Percentiles rank a stretch among this genome's conserved stretches.
Evolutionary conservation across 768 basidiomycete genomes (phyloP).

Genomic region (Chalciporus pseudorubinellus): DNA sequence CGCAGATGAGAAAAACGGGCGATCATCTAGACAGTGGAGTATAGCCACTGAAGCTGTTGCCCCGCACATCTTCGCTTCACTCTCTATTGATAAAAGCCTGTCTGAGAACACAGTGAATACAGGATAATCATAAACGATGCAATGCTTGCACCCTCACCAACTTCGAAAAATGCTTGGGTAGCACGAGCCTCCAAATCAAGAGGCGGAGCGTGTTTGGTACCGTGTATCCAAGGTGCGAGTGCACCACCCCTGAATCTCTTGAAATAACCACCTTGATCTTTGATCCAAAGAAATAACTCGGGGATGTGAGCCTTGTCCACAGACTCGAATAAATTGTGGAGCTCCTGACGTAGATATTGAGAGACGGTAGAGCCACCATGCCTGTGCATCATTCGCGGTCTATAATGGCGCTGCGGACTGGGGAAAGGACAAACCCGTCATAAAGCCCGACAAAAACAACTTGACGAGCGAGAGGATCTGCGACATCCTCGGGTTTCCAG

Average conservation of each 20-base stretch:
- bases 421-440: conserved; percentile 66
- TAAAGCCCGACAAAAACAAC: conserved; percentile 88
- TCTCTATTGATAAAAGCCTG: conserved; percentile 64
- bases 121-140: conserved; percentile 2
- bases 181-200: conserved; percentile 84
- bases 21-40: conserved; percentile 84
- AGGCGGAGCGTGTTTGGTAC: conserved; percentile 28
- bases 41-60: conserved; percentile 90
- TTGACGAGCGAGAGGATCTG: conserved; percentile 62
- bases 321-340: conserved; percentile 82
- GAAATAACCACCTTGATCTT: conserved; percentile 86
- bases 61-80: conserved; percentile 72
- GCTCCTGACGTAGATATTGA: conserved; percentile 78
- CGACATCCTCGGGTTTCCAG: conserved; percentile 65
- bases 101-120: conserved; percentile 42
- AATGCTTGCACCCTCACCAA: conserved; percentile 31
- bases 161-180: conserved; percentile 85
- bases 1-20: conserved; percentile 81
- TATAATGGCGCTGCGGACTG: conserved; percentile 1
- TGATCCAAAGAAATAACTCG: conserved; percentile 73
- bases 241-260: conserved; percentile 83
- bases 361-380: conserved; percentile 93
- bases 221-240: conserved; percentile 61
- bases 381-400: conserved; percentile 39
- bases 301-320: conserved; percentile 70